Evolutionary conservation across 2,329 filamentous ascomycete species (phyloP).

Genomic region (Verticillium zaregamsianum): DNA sequence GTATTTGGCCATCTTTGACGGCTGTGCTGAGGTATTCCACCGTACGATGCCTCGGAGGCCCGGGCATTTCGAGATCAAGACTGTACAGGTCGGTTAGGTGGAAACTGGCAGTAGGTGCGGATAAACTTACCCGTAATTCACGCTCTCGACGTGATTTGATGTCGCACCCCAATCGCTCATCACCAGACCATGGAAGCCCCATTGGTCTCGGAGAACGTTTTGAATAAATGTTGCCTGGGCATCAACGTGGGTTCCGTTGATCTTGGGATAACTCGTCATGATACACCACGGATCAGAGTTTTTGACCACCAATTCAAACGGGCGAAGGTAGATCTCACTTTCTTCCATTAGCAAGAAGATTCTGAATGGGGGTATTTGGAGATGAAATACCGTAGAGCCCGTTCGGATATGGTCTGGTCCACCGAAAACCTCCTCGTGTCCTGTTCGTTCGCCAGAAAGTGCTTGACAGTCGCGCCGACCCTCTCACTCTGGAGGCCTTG

Average conservation of each 20-base stretch:
- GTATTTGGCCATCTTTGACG: constrained; percentile 3
- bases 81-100: no score
- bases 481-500: constrained; percentile 25
- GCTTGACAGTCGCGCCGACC: constrained; percentile 26
- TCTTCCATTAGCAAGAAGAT: no score
- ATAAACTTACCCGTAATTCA: constrained; percentile 17
- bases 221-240: constrained; percentile 3
- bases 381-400: constrained; percentile 39
- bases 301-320: constrained; percentile 58
- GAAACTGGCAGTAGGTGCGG: no score
- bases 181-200: constrained; percentile 10
- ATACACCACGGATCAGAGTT: constrained; percentile 50
- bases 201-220: constrained; percentile 5
- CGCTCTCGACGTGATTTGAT: constrained; percentile 17
- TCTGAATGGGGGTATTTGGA: no score
- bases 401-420: constrained; percentile 42
- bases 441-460: constrained; percentile 41
- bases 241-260: constrained; percentile 31
- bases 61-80: constrained; percentile 32
- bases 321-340: constrained; percentile 58
- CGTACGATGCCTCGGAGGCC: background rate
- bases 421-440: constrained; percentile 43
- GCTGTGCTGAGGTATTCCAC: background rate
- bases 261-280: constrained; percentile 57
- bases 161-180: constrained; percentile 10